Conservation (phyloP, 257 asterid species). For the Cynanchum wilfordii region DNA sequence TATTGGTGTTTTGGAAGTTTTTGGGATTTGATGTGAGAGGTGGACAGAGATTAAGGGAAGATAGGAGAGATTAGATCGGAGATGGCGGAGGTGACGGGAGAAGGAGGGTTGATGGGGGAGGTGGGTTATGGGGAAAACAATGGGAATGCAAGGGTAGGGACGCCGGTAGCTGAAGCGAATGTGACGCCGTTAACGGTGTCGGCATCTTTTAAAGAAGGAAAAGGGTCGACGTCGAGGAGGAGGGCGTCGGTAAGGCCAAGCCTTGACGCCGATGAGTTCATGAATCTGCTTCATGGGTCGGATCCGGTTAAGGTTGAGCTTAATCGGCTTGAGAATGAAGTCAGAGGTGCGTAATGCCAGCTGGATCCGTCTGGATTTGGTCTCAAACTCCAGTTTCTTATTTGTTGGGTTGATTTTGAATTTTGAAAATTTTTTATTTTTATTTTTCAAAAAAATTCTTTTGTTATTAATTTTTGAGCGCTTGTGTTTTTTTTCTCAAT, state of each 20-base stretch:
- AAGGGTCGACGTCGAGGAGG: constrained; percentile 66
- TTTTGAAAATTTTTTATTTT: constrained; percentile 8
- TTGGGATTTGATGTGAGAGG: constrained; percentile 26
- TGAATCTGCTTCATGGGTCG: constrained; percentile 94
- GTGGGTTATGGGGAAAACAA: constrained; percentile 40
- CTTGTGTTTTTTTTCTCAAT: constrained; percentile 1
- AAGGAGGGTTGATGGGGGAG: constrained; percentile 55
- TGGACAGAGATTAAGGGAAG: constrained; percentile 4
- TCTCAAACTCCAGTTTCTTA: constrained; percentile 25
- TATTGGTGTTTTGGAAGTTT: neutral
- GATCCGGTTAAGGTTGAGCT: constrained; percentile 99
- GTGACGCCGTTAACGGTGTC: constrained; percentile 56
- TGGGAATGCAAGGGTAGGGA: constrained; percentile 52
- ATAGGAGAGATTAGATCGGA: constrained; percentile 48
- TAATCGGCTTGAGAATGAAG: constrained; percentile 96
- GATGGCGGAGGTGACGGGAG: constrained; percentile 89
- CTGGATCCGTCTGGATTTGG: constrained; percentile 70
- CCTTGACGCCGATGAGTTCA: constrained; percentile 89
- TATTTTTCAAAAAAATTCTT: neutral
- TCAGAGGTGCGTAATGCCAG: constrained; percentile 76
- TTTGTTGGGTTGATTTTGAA: constrained; percentile 11
- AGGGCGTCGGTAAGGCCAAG: constrained; percentile 81
- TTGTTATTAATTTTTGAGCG: constrained; percentile 10
- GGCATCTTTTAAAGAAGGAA: constrained; percentile 77
- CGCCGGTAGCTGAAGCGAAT: constrained; percentile 20